Evolutionary conservation across 352 stramenopile genomes (phyloP), one percentile per base, ranked within the genome.

Genomic region (Phytopythium kandeliae): DNA sequence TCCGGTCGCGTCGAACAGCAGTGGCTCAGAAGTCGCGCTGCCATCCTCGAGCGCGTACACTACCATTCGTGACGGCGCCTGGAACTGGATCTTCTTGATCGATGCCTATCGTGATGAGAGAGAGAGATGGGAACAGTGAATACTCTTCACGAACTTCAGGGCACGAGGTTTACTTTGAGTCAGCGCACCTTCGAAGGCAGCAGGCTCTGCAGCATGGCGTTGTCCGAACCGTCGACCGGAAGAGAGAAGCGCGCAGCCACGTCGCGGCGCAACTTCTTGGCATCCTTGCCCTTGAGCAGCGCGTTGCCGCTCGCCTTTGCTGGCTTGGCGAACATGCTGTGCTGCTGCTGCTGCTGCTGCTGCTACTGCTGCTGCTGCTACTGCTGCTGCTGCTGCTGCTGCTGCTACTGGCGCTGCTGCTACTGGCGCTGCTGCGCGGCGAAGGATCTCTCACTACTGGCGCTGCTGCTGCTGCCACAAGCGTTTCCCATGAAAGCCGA

Each of bases 241-340:
- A 26, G 28, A 6, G 55, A 45, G 42, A 86, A 71, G n/a, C 62
- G 52, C 26, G 64, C 57, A 1, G 55, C 46, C 13, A 86, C 60
- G 41, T 91, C 78, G 37, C 76, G 73, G 38, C 79, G 79, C 34
- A 94, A 67, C 65, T 92, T 94, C 72, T 92, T 94, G 57, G 71
- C 71, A 57, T 94, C 83, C 60, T 94, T 94, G 56, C 77, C 78
- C 68, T 88, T 89, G 37, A 94, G 71, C 65, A 90, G 65, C 50
- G 71, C 80, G 54, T 78, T 94, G 55, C 80, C 79, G 52, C 77
- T 91, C 50, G 71, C 63, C 70, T 90, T 91, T 34, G 71, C 63
- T 48, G 78, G 52, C 64, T 94, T 94, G 48, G 70, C 69, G 56
- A 94, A 94, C 83, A 94, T 94, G 31, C 16, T 63, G 26, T 4